Base-by-base conservation (phyloP, 495 filamentous ascomycete genomes). In the Staphylotrichum tortipilum region DNA sequence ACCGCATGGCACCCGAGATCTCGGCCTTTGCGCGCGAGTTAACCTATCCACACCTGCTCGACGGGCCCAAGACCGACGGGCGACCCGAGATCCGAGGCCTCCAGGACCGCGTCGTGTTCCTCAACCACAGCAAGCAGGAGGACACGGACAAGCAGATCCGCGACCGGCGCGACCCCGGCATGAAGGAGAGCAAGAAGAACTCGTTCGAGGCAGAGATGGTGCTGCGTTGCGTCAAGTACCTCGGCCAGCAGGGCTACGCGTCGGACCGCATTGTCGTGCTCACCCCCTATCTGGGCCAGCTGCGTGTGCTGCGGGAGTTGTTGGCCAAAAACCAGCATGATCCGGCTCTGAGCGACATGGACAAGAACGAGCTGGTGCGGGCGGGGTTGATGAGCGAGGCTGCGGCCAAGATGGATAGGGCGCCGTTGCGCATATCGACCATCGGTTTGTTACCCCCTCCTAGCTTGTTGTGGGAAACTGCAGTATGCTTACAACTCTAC, bases 231-330 rank as follows among this genome's bases (percentile, higher is more conserved):
- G 79, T 89, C 10, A 74, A 77, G 19, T 89, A 89, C 64, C 68
- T 91, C 3, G 84, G 73, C 1, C 86, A 87, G 54, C 85, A 91
- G 54, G 85, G 85, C 0, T 94, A 91, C 55, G 73, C 74, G 2
- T 79, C 80, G 0, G 71, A 81, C 33, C 66, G 84, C 4, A 54
- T 88, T 1, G 85, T 86, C 3, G 67, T 91, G 2, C 60, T 94
- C 1, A 89, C 86, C 0, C 86, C 87, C 0, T 92, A 92, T 57
- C 64, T 78, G 6, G 84, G 83, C 0, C 86, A 90, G 57, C 69
- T 91, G 0, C 70, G 66, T 3, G 69, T 83, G 2, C 66, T 94
- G 0, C 62, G 67, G 3, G 63, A 78, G 0, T 59, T 59, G 0
- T 68, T 94, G 0, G 31, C 7, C 12, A 66, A 69, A 11, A 68